Conservation (phyloP, 352 stramenopile species). For the Phytophthora syringae region DNA sequence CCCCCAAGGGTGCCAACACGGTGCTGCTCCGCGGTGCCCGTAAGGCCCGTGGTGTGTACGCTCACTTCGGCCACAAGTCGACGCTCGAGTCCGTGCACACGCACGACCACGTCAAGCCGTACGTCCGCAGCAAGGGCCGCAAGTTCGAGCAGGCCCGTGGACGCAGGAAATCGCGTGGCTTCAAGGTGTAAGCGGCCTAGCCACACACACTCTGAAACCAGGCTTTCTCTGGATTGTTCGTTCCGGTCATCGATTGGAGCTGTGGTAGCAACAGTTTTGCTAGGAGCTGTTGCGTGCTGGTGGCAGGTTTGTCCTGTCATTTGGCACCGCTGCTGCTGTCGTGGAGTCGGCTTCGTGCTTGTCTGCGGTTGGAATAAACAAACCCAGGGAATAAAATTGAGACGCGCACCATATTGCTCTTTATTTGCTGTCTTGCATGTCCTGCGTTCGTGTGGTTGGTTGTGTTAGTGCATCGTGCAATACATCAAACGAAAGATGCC, state of each 20-base stretch:
- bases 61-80: conserved; percentile 98
- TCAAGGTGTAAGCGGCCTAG: conserved; percentile 97
- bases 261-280: conserved; percentile 28
- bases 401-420: conserved; percentile 68
- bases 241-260: conserved; percentile 25
- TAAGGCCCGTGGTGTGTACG: conserved; percentile 97
- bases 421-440: conserved; percentile 19
- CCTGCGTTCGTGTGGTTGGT: too few species aligned
- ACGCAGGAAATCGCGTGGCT: conserved; percentile 98
- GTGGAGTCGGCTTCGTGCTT: conserved; percentile 30
- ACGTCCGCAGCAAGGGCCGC: conserved; percentile 98
- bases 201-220: conserved; percentile 39
- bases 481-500: too few species aligned
- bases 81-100: conserved; percentile 98
- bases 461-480: not conserved
- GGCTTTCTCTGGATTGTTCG: conserved; percentile 42
- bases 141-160: conserved; percentile 99
- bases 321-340: conserved; percentile 24
- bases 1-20: conserved; percentile 98
- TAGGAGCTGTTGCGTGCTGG: conserved; percentile 31
- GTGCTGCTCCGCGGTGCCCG: conserved; percentile 98
- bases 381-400: conserved; percentile 85
- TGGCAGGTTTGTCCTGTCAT: conserved; percentile 18
- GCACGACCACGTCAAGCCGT: conserved; percentile 98
- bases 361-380: conserved; percentile 47